Base-by-base conservation (phyloP, 345 rosid species). In the Raphanus sativus region DNA sequence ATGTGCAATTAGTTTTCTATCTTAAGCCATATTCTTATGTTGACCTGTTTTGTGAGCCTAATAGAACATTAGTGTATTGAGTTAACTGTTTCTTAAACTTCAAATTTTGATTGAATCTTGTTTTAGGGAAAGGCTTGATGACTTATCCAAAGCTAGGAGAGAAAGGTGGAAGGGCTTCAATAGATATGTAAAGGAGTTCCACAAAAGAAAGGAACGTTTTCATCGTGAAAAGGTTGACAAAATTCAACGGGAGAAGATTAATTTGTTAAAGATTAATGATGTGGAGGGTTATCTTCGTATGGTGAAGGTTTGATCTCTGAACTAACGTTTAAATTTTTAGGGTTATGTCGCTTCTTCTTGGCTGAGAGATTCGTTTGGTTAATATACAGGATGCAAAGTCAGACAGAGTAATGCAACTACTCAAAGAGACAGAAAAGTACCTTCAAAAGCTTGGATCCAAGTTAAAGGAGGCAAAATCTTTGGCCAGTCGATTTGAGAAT, bases 241-340 rank as follows among this genome's bases (percentile, higher is more conserved):
- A 80, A 93, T 93, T 67, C 98, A 93, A 77, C 91, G 98, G 21
- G 98, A 93, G 88, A 93, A 93, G 86, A 91, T 93, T 75, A 93
- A 91, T 84, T 76, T 93, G 69, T 85, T 93, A 68, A 93, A 93
- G 86, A 93, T 93, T 67, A 93, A 91, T 86, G 98, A 93, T 76
- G 97, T 93, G 59, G 98, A 93, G 87, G 98, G 98, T 70, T 93
- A 93, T 86, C 83, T 93, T 75, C 90, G 98, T 73, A 93, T 93
- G 95, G 97, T 93, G 79, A 89, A 93, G 97, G 98, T 89, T 78
- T 68, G 89, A 29, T 38, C 75, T 72, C 66, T 80, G 69, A 50
- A 17, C 75, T 76, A 50, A 54, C 38, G 66, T 65, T 75, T 12
- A 17, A 74, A 25, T 77, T 69, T 26, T 48, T 33, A 26, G 4